Evolutionary conservation across 2,329 filamentous ascomycete species (phyloP).

Genomic region (Monilinia polystroma): DNA sequence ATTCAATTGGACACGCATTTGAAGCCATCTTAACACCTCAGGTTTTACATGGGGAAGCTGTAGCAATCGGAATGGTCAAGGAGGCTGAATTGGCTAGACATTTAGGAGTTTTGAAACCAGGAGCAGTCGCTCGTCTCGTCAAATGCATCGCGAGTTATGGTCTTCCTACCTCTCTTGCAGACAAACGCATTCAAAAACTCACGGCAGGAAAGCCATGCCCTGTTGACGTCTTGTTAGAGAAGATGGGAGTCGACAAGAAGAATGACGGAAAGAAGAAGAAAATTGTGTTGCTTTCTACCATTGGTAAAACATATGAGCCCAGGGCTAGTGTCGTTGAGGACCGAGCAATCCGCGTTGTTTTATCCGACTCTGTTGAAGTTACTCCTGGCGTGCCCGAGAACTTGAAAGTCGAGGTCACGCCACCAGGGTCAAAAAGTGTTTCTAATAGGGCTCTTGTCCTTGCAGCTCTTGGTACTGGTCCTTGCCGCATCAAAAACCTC

Average conservation of each 20-base stretch:
- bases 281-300: conserved; percentile 85
- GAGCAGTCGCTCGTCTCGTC: conserved; percentile 81
- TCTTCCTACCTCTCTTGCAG: conserved; percentile 78
- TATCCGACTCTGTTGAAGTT: conserved; percentile 77
- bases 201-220: conserved; percentile 86
- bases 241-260: conserved; percentile 99
- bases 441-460: conserved; percentile 95
- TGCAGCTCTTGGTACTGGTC: conserved; percentile 82
- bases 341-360: conserved; percentile 73
- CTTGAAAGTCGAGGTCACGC: conserved; percentile 72
- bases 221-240: conserved; percentile 79
- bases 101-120: conserved; percentile 79
- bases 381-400: conserved; percentile 66
- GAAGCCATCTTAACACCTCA: conserved; percentile 95
- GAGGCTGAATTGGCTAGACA: conserved; percentile 92
- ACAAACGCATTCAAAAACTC: conserved; percentile 77
- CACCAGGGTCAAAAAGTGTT: conserved; percentile 95
- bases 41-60: conserved; percentile 90
- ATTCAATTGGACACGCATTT: conserved; percentile 95
- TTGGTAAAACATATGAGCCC: conserved; percentile 83
- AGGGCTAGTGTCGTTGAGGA: conserved; percentile 90
- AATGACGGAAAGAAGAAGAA: conserved; percentile 96
- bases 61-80: conserved; percentile 97
- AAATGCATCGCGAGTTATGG: conserved; percentile 96
- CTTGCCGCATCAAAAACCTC: conserved; percentile 85